phyloP scores from a whole-genome alignment of 768 basidiomycete genomes.

The Strobilomyces echinocephalus region DNA sequence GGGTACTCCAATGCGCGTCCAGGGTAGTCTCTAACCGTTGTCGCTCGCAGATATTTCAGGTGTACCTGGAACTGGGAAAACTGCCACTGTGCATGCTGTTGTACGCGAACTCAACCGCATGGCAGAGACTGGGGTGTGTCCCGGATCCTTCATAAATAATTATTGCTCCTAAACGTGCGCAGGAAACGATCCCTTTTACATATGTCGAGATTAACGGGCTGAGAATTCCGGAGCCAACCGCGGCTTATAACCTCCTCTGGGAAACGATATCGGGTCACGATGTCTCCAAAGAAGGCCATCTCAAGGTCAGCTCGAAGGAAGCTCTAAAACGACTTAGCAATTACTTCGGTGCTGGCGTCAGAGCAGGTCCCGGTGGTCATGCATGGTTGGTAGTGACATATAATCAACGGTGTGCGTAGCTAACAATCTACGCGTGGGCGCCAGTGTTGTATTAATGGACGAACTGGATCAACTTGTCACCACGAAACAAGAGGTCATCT shows the following conservation, averaged over 20 bases:
- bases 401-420: not conserved
- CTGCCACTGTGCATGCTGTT: conserved; percentile 93
- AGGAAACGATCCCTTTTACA: conserved; percentile 93
- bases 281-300: conserved; percentile 52
- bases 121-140: conserved; percentile 71
- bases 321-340: conserved; percentile 72
- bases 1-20: conserved; percentile 26
- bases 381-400: conserved; percentile 62
- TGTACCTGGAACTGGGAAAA: conserved; percentile 98
- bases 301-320: conserved; percentile 71
- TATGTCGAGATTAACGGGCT: conserved; percentile 98
- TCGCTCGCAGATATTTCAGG: conserved; percentile 80
- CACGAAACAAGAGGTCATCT: conserved; percentile 94
- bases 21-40: not conserved
- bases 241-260: conserved; percentile 91
- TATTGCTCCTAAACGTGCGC: not conserved
- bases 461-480: conserved; percentile 97
- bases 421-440: conserved; percentile 3
- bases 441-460: conserved; percentile 94
- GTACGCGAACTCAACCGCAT: conserved; percentile 85
- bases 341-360: conserved; percentile 66
- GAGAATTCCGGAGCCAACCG: conserved; percentile 86
- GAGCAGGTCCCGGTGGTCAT: conserved; percentile 73
- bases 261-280: conserved; percentile 85
- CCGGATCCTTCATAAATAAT: not conserved